These are phyloP conservation scores for Hirsutella thompsonii DNA, from an alignment of 2,329 filamentous ascomycete species.

Conservation along the genomic window DNA sequence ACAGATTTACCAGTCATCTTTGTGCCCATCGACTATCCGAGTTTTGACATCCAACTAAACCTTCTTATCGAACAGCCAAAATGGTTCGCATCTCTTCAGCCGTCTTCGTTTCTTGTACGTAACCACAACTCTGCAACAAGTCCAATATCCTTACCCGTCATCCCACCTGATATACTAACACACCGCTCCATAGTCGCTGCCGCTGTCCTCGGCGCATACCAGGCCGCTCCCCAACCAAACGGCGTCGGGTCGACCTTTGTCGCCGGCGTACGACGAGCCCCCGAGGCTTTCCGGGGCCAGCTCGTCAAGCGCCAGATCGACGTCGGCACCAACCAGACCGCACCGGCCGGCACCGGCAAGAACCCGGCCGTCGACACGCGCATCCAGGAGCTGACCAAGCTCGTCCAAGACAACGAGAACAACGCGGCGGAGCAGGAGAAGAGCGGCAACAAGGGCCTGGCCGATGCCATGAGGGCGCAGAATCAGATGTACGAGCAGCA, in stretches of 20 bases:
- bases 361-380: background rate
- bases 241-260: background rate
- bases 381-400: background rate
- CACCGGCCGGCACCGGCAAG: background rate
- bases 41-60: no score
- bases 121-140: no score
- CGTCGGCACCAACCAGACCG: background rate
- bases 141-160: no score
- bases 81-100: background rate
- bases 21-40: no score
- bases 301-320: background rate
- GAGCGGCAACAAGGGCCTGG: background rate
- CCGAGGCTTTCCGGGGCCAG: no score
- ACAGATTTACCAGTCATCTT: no score
- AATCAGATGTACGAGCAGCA: background rate
- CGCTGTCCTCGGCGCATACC: background rate
- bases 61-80: background rate
- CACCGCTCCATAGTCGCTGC: background rate
- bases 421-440: background rate
- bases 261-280: background rate
- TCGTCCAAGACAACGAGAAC: background rate
- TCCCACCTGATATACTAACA: background rate
- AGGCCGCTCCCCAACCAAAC: background rate
- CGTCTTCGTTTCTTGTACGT: background rate
- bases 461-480: background rate